These are phyloP conservation scores for Leavenworthia alabamica DNA, from an alignment of 345 rosid genomes.

Conservation along the genomic window DNA sequence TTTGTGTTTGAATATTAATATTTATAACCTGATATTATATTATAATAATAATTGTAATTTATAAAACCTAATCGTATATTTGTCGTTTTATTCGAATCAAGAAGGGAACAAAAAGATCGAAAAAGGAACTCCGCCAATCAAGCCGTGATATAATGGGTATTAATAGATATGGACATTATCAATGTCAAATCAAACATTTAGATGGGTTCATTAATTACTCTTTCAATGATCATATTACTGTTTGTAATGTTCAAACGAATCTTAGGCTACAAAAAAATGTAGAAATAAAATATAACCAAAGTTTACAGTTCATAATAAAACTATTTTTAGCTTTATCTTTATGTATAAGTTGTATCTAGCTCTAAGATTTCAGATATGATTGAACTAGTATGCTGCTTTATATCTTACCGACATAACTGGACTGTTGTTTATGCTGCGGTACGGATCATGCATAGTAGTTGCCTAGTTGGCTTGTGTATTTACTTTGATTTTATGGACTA, in stretches of 20 bases:
- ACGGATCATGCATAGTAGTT: slow-evolving; percentile 2
- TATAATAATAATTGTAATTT: too few relatives aligned
- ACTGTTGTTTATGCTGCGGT: slow-evolving; percentile 3
- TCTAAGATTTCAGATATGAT: background rate
- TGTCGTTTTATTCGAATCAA: slow-evolving; percentile 13
- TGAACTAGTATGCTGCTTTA: background rate
- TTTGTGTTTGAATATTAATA: too few relatives aligned
- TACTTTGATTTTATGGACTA: too few relatives aligned
- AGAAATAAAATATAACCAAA: background rate
- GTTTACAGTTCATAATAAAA: background rate
- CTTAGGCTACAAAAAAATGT: too few relatives aligned
- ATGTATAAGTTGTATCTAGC: too few relatives aligned
- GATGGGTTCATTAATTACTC: slow-evolving; percentile 2
- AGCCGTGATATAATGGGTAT: slow-evolving; percentile 22
- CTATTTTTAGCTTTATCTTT: too few relatives aligned
- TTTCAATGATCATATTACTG: background rate
- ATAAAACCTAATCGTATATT: slow-evolving; percentile 13
- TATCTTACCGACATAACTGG: slow-evolving; percentile 22
- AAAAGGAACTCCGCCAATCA: slow-evolving; percentile 15
- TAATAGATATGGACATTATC: background rate
- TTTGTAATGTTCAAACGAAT: background rate
- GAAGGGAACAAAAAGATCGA: background rate
- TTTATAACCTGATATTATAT: too few relatives aligned
- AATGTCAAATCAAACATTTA: background rate
- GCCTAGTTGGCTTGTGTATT: background rate